Conservation (phyloP, 2,329 filamentous ascomycete species). For the Aspergillus sojae region DNA sequence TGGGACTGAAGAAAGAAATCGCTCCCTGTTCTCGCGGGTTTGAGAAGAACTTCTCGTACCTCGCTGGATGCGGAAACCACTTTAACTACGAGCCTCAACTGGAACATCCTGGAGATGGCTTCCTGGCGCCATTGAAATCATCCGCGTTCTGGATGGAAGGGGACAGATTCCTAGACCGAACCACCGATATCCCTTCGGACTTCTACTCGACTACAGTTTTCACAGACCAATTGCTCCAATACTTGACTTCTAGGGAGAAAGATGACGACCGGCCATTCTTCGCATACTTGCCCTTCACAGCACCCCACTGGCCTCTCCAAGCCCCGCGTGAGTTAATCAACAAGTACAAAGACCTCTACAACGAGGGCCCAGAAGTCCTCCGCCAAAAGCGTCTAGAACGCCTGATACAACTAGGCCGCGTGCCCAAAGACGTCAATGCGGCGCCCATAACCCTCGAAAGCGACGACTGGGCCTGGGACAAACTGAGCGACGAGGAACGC, state of each 20-base stretch:
- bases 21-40: conserved; percentile 62
- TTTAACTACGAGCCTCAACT: conserved; percentile 56
- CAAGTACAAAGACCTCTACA: conserved; percentile 48
- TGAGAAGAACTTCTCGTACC: conserved; percentile 59
- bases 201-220: conserved; percentile 53
- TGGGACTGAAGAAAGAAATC: conserved; percentile 62
- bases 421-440: background rate
- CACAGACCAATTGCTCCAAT: conserved; percentile 54
- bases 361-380: background rate
- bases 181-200: conserved; percentile 47
- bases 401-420: background rate
- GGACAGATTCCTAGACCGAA: conserved; percentile 25
- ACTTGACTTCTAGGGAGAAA: conserved; percentile 52
- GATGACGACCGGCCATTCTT: conserved; percentile 56
- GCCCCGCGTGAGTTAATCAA: conserved; percentile 57
- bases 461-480: conserved; percentile 56
- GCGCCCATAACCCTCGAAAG: background rate
- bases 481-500: conserved; percentile 55
- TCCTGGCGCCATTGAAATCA: conserved; percentile 25
- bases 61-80: conserved; percentile 64
- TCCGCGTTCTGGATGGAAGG: conserved; percentile 43
- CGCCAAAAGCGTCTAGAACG: background rate
- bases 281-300: conserved; percentile 63
- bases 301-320: conserved; percentile 66
- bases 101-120: conserved; percentile 36